A percentile compares a stretch with the other conserved stretches of the same genome.
phyloP scores from a whole-genome alignment of 2,329 filamentous ascomycete genomes.

The Coniochaeta sp. region DNA sequence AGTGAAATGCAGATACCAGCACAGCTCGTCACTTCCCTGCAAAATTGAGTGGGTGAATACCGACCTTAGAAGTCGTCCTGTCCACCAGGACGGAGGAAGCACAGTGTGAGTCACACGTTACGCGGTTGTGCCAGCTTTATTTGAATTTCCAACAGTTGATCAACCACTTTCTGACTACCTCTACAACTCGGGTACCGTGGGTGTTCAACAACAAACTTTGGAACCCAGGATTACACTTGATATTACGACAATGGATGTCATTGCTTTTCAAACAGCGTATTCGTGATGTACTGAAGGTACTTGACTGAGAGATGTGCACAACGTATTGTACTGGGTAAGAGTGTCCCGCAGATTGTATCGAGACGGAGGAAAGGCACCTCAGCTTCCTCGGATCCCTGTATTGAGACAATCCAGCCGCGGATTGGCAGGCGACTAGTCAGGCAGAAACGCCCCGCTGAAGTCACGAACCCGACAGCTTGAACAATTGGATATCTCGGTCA shows the following conservation, averaged over 20 bases:
- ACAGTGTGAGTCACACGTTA: neutral
- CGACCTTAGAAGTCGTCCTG: neutral
- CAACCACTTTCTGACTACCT: too few relatives aligned
- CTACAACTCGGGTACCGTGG: too few relatives aligned
- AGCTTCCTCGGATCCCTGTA: neutral
- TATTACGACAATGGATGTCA: too few relatives aligned
- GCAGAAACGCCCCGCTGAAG: neutral
- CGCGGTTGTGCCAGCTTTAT: neutral
- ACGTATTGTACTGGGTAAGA: neutral
- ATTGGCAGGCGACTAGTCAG: neutral
- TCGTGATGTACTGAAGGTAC: too few relatives aligned
- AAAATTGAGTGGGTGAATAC: neutral
- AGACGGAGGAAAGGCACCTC: neutral
- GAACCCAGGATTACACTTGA: too few relatives aligned
- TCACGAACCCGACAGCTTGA: neutral
- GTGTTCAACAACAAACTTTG: too few relatives aligned
- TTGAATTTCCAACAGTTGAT: too few relatives aligned
- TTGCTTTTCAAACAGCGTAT: too few relatives aligned
- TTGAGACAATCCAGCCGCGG: neutral
- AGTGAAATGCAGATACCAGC: neutral
- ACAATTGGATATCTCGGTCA: neutral
- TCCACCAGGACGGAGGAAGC: neutral
- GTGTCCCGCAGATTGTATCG: neutral
- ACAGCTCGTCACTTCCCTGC: neutral
- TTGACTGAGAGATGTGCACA: too few relatives aligned